Percentiles rank a stretch among this genome's conserved stretches.
These are phyloP conservation scores for Coemansia sp. DNA, from an alignment of 192 early-diverging fungal species.

Conservation along the genomic window DNA sequence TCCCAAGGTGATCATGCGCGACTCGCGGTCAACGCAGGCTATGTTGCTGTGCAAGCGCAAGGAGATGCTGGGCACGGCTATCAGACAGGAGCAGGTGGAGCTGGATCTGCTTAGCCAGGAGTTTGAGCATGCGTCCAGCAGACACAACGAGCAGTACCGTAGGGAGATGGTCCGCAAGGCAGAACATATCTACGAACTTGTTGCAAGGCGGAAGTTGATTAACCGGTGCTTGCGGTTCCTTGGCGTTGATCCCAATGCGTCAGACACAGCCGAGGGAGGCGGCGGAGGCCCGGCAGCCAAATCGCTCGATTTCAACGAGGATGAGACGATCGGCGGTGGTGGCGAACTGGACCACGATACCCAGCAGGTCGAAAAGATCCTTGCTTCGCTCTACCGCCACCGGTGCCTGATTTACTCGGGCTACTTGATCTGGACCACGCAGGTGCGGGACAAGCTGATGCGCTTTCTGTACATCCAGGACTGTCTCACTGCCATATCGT, in stretches of 20 bases:
- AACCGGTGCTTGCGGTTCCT: conserved; percentile 51
- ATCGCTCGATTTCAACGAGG: conserved; percentile 8
- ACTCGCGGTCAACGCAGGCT: conserved; percentile 52
- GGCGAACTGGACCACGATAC: conserved; percentile 34
- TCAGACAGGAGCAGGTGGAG: conserved; percentile 40
- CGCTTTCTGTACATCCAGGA: conserved; percentile 70
- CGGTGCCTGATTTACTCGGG: conserved; percentile 84
- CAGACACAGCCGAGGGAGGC: background rate
- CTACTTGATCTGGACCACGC: conserved; percentile 80
- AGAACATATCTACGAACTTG: conserved; percentile 55
- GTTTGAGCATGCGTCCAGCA: conserved; percentile 44
- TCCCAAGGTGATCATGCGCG: conserved; percentile 54
- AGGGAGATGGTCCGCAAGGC: conserved; percentile 40
- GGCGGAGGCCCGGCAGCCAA: no score
- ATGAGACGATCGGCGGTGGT: no score
- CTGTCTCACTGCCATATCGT: conserved; percentile 67
- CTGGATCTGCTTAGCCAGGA: conserved; percentile 40
- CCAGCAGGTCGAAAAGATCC: conserved; percentile 49
- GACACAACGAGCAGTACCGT: conserved; percentile 38
- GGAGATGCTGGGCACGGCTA: conserved; percentile 46
- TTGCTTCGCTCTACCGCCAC: conserved; percentile 63
- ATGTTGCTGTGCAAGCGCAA: conserved; percentile 49
- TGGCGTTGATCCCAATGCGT: conserved; percentile 21
- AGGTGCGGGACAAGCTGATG: conserved; percentile 80
- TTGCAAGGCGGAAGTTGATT: conserved; percentile 51